Evolutionary conservation across 805 yeast species (phyloP).

Genomic region (Tanozyma kutaoensis): DNA sequence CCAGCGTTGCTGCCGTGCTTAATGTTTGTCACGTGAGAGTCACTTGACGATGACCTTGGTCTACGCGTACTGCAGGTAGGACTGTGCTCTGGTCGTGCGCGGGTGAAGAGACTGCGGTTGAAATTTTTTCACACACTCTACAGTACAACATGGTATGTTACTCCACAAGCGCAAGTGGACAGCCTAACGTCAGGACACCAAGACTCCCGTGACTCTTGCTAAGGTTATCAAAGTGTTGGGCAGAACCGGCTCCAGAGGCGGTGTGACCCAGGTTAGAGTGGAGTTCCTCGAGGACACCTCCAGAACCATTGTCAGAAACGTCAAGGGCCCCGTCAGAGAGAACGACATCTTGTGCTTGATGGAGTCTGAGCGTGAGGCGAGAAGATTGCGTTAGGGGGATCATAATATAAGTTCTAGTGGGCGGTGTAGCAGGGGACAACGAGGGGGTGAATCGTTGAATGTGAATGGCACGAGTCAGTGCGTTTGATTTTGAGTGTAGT

Average conservation of each 20-base stretch:
- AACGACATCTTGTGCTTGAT: constrained; percentile 96
- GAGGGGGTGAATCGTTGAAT: no score
- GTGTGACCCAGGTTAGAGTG: constrained; percentile 97
- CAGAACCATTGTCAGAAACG: constrained; percentile 95
- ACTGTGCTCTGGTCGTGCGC: constrained; percentile 6
- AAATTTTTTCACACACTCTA: constrained; percentile 5
- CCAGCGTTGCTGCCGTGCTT: neutral
- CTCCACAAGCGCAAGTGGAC: neutral
- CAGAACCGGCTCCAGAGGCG: constrained; percentile 99
- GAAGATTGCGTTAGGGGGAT: constrained; percentile 61
- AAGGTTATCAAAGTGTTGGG: constrained; percentile 99
- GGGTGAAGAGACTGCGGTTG: constrained; percentile 3
- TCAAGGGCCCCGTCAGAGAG: constrained; percentile 95
- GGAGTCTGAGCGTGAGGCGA: constrained; percentile 99
- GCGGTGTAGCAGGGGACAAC: no score
- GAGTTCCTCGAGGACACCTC: constrained; percentile 91
- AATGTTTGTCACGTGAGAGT: neutral
- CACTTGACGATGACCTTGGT: neutral
- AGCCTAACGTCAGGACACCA: constrained; percentile 30
- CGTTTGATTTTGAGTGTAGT: no score
- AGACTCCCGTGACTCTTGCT: constrained; percentile 97
- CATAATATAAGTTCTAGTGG: no score
- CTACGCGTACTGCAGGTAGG: neutral
- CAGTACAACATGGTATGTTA: constrained; percentile 10
- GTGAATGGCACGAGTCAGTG: no score